Percentiles rank a stretch among this genome's conserved stretches.
Conservation (phyloP, 257 asterid species). For the Solanum pinnatisectum region DNA sequence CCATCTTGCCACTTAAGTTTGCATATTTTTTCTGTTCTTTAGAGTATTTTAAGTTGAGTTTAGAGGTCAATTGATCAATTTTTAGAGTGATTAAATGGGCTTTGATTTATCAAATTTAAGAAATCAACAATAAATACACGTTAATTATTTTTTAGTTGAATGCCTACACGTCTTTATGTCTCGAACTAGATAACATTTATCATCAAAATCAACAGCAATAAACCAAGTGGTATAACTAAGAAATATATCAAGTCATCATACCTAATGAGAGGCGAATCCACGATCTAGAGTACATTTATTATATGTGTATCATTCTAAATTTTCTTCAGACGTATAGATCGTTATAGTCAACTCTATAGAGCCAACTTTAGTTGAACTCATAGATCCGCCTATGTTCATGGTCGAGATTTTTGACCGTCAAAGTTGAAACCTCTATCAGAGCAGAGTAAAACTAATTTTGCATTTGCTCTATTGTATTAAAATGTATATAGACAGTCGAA, state of each 20-base stretch:
- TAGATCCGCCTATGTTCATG: not conserved
- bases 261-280: not conserved
- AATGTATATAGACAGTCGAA: conserved; percentile 1
- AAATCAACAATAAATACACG: not conserved
- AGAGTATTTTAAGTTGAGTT: not conserved
- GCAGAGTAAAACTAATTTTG: not conserved
- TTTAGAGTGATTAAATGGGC: not conserved
- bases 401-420: not conserved
- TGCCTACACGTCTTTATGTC: not conserved
- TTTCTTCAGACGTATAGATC: not conserved
- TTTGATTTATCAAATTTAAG: not conserved
- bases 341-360: not conserved
- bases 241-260: not conserved
- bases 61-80: not conserved
- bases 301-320: not conserved
- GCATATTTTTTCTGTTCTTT: not conserved
- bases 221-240: not conserved
- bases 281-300: not conserved
- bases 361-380: not conserved
- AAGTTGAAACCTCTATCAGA: not conserved
- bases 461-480: not conserved
- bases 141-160: not conserved
- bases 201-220: not conserved
- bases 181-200: not conserved
- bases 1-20: not conserved